Percentiles rank a stretch among this genome's conserved stretches.
phyloP scores from a whole-genome alignment of 306 rosid species.

The Cucurbita moschata region DNA sequence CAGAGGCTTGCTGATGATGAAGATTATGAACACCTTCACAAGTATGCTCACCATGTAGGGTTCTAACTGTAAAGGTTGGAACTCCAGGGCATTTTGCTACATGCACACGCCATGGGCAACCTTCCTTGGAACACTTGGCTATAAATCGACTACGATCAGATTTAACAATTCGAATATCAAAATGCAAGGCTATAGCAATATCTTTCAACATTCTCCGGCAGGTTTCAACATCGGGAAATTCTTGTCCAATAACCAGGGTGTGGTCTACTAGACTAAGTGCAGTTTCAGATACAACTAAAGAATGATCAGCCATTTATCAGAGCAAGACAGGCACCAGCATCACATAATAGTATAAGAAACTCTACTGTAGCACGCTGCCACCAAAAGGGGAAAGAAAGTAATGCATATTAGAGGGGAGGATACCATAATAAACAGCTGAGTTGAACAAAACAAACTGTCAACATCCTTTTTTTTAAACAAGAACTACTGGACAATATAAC shows the following conservation, averaged over 20 bases:
- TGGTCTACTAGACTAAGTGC: constrained; percentile 31
- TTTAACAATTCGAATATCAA: constrained; percentile 94
- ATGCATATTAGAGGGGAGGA: neutral
- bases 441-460: neutral
- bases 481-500: neutral
- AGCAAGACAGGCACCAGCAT: constrained; percentile 8
- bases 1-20: constrained; percentile 99
- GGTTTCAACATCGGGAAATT: constrained; percentile 93
- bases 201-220: constrained; percentile 93
- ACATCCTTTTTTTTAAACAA: neutral
- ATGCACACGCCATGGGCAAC: constrained; percentile 99
- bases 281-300: constrained; percentile 32
- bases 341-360: neutral
- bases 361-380: neutral
- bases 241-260: constrained; percentile 72
- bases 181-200: constrained; percentile 88
- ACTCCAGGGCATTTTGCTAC: constrained; percentile 97
- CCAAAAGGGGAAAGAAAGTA: neutral
- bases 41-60: constrained; percentile 82
- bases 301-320: constrained; percentile 49
- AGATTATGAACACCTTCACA: constrained; percentile 92
- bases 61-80: constrained; percentile 82
- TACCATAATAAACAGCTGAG: neutral
- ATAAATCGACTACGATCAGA: constrained; percentile 96
- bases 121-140: constrained; percentile 98